Percentiles rank a stretch among this genome's conserved stretches.
These are phyloP conservation scores for Termitomyces sp. DNA, from an alignment of 768 basidiomycete species.

Conservation along the genomic window DNA sequence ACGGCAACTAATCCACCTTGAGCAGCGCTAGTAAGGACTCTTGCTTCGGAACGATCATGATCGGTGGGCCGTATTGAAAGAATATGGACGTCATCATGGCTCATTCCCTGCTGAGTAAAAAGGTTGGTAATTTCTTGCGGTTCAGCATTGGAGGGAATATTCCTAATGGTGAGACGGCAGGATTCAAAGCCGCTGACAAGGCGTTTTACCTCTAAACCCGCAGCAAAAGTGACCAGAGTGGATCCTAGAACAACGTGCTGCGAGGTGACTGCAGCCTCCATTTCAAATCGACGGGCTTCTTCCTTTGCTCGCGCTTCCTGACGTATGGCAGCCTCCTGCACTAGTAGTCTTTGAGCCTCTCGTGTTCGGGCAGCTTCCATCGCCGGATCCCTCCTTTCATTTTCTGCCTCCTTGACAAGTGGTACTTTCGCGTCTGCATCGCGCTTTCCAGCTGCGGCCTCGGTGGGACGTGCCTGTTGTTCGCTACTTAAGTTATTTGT, in stretches of 20 bases:
- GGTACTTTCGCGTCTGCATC: background rate
- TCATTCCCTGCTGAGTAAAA: constrained; percentile 40
- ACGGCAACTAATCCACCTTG: constrained; percentile 36
- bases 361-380: constrained; percentile 16
- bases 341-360: constrained; percentile 9
- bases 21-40: constrained; percentile 39
- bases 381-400: background rate
- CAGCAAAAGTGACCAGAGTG: constrained; percentile 45
- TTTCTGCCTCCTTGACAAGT: background rate
- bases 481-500: background rate
- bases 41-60: constrained; percentile 33
- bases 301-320: constrained; percentile 5
- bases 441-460: background rate
- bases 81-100: constrained; percentile 28
- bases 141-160: constrained; percentile 39
- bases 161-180: constrained; percentile 41
- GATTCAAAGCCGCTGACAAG: constrained; percentile 51
- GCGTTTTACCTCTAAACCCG: constrained; percentile 43
- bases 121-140: constrained; percentile 37
- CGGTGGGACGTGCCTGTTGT: background rate
- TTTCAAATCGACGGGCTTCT: constrained; percentile 13
- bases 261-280: constrained; percentile 40
- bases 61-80: constrained; percentile 24
- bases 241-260: constrained; percentile 43
- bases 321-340: constrained; percentile 2